These are phyloP conservation scores for Fusarium decemcellulare DNA, from an alignment of 2,329 filamentous ascomycete genomes.

Conservation along the genomic window DNA sequence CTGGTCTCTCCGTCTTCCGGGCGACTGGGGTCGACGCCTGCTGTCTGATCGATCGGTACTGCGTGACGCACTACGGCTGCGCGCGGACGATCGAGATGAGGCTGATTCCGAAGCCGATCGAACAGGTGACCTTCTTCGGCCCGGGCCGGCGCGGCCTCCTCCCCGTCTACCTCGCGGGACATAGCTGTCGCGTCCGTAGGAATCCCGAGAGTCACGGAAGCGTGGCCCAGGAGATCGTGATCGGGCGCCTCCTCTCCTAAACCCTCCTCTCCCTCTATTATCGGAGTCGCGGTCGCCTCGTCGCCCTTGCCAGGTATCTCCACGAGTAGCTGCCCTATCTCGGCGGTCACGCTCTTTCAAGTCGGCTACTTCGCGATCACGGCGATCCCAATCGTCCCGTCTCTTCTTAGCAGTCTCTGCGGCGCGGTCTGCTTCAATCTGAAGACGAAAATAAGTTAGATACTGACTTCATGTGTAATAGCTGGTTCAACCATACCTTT, in stretches of 20 bases:
- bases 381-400: slow-evolving; percentile 78
- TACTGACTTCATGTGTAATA: not conserved
- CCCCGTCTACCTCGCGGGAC: slow-evolving; percentile 64
- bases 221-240: slow-evolving; percentile 65
- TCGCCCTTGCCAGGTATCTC: slow-evolving; percentile 68
- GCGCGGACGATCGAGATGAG: slow-evolving; percentile 52
- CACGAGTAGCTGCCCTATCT: slow-evolving; percentile 65
- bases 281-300: slow-evolving; percentile 67
- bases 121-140: slow-evolving; percentile 46
- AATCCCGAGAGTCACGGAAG: slow-evolving; percentile 59
- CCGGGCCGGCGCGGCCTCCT: slow-evolving; percentile 58
- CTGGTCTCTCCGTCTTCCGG: slow-evolving; percentile 49
- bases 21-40: slow-evolving; percentile 52
- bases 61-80: slow-evolving; percentile 49
- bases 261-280: slow-evolving; percentile 58
- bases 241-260: slow-evolving; percentile 60
- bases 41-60: slow-evolving; percentile 51
- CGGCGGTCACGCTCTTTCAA: slow-evolving; percentile 76
- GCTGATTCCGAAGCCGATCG: slow-evolving; percentile 54
- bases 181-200: slow-evolving; percentile 66
- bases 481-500: slow-evolving; percentile 72
- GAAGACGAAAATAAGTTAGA: slow-evolving; percentile 7
- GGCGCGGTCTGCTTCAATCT: slow-evolving; percentile 87
- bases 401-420: slow-evolving; percentile 81
- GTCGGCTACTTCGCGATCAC: slow-evolving; percentile 79